These are phyloP conservation scores for Neurospora sp. DNA, from an alignment of 495 filamentous ascomycete species.

Conservation along the genomic window DNA sequence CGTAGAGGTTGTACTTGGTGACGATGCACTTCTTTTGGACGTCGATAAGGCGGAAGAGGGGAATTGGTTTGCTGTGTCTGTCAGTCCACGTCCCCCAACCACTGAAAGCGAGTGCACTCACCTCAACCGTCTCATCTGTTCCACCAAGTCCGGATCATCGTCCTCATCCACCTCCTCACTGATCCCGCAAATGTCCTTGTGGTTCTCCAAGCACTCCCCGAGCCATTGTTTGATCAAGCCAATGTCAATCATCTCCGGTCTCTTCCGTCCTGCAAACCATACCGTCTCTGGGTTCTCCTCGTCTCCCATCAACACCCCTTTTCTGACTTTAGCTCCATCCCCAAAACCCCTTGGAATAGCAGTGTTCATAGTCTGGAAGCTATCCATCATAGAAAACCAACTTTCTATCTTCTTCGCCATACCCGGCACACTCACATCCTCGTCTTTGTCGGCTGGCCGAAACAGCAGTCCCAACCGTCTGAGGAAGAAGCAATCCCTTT, in stretches of 20 bases:
- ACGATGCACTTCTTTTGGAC: background rate
- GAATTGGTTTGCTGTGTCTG: background rate
- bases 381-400: background rate
- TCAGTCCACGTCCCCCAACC: background rate
- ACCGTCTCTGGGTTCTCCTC: background rate
- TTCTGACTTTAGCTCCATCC: background rate
- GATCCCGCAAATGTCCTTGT: background rate
- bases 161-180: background rate
- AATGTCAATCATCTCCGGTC: background rate
- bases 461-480: background rate
- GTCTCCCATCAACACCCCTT: background rate
- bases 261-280: background rate
- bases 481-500: background rate
- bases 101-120: background rate
- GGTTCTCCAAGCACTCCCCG: background rate
- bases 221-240: background rate
- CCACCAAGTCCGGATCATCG: background rate
- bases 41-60: background rate
- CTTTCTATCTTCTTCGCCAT: background rate
- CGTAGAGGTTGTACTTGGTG: background rate
- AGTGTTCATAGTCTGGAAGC: background rate
- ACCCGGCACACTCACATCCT: background rate
- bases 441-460: background rate
- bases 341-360: background rate
- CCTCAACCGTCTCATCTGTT: background rate